These are phyloP conservation scores for Metschnikowia continentalis DNA, from an alignment of 805 yeast species.

Conservation along the genomic window DNA sequence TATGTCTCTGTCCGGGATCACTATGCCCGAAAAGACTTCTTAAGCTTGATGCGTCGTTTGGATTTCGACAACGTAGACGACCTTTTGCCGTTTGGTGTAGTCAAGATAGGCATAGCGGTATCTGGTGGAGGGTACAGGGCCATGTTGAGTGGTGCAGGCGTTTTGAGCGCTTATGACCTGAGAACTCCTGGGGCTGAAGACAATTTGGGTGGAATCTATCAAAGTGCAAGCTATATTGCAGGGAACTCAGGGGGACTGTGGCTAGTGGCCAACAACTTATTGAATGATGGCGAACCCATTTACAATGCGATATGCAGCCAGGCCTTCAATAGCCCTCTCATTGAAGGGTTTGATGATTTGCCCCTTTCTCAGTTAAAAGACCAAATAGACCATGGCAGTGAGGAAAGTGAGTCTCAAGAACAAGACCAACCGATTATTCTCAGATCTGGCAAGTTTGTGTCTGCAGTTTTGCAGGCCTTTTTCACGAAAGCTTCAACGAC, in stretches of 20 bases:
- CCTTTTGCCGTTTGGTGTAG: constrained; percentile 6
- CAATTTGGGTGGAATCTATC: constrained; percentile 49
- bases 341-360: constrained; percentile 56
- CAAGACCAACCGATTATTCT: neutral
- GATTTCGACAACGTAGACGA: neutral
- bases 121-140: constrained; percentile 58
- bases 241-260: constrained; percentile 76
- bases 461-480: constrained; percentile 7
- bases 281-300: constrained; percentile 29
- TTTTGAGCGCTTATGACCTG: constrained; percentile 46
- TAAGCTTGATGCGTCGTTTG: constrained; percentile 22
- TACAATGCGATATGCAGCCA: constrained; percentile 16
- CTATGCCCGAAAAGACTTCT: constrained; percentile 26
- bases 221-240: constrained; percentile 51
- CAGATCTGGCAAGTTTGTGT: constrained; percentile 3
- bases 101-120: constrained; percentile 37
- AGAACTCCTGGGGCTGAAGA: constrained; percentile 34
- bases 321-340: constrained; percentile 40
- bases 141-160: constrained; percentile 57
- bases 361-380: constrained; percentile 23
- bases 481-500: constrained; percentile 2
- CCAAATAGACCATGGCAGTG: neutral
- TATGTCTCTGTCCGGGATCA: constrained; percentile 29
- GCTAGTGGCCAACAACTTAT: constrained; percentile 48
- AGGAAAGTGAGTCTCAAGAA: neutral